A percentile compares a stretch with the other conserved stretches of the same genome.
Conservation (phyloP, 306 rosid species). For the Abrus pulchellus region DNA sequence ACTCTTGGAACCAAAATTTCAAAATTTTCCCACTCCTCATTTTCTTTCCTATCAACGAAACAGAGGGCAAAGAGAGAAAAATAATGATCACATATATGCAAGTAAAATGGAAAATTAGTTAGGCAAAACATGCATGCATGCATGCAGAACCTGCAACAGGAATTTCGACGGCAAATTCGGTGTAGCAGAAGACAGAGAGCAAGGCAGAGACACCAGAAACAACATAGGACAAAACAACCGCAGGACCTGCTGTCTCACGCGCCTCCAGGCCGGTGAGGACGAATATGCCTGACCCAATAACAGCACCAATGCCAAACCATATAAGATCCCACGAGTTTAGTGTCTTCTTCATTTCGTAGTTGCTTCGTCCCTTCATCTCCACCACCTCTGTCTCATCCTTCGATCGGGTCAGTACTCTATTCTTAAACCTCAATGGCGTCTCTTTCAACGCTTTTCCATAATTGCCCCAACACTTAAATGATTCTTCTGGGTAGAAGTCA, state of each 20-base stretch:
- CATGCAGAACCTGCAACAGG: conserved; percentile 74
- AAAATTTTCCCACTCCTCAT: no score
- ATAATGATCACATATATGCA: no score
- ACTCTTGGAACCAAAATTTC: no score
- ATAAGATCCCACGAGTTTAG: conserved; percentile 89
- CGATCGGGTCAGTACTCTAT: conserved; percentile 66
- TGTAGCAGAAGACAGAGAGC: conserved; percentile 89
- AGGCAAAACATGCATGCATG: no score
- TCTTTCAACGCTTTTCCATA: conserved; percentile 59
- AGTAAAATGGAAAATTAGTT: no score
- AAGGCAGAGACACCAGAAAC: conserved; percentile 81
- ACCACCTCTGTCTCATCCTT: conserved; percentile 65
- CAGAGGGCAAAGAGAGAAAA: no score
- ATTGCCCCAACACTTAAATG: conserved; percentile 69
- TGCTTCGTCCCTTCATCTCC: conserved; percentile 67
- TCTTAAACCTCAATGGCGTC: conserved; percentile 61
- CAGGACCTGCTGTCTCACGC: conserved; percentile 56
- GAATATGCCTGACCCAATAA: conserved; percentile 81
- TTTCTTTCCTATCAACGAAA: no score
- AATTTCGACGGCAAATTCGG: conserved; percentile 88
- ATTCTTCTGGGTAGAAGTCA: conserved; percentile 81
- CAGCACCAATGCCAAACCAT: conserved; percentile 84
- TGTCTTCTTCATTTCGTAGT: conserved; percentile 75
- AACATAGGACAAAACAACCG: conserved; percentile 73
- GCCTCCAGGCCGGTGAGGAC: conserved; percentile 85